Percentiles rank a stretch among this genome's conserved stretches.
Evolutionary conservation across 2,329 filamentous ascomycete species (phyloP).

Genomic region (Trichoderma hamatum): DNA sequence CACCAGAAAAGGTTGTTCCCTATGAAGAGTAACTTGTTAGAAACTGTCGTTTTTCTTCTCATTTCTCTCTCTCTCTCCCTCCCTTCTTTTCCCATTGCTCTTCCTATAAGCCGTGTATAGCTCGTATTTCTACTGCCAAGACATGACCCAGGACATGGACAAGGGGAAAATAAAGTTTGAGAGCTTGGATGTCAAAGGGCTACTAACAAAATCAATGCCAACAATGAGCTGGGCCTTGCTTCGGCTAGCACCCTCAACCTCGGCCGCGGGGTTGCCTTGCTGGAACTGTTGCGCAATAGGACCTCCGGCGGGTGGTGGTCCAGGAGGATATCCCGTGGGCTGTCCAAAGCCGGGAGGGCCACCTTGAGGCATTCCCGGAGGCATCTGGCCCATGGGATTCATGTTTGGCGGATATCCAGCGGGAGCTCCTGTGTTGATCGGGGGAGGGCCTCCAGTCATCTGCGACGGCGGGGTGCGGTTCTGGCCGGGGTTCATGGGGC

Average conservation of each 20-base stretch:
- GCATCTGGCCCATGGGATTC: conserved; percentile 47
- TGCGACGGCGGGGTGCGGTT: conserved; percentile 61
- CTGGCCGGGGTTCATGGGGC: conserved; percentile 53
- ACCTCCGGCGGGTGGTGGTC: conserved; percentile 43
- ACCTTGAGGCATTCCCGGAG: conserved; percentile 40
- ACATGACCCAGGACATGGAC: background rate
- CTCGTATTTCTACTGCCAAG: background rate
- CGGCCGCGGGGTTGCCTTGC: conserved; percentile 58
- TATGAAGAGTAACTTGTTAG: conserved; percentile 41
- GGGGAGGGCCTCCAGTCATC: conserved; percentile 66
- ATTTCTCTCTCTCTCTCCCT: background rate
- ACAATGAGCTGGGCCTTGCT: conserved; percentile 98
- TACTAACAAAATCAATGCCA: conserved; percentile 92
- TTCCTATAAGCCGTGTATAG: background rate
- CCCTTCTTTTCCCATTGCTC: background rate
- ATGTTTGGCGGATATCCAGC: conserved; percentile 64
- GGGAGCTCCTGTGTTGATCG: conserved; percentile 67
- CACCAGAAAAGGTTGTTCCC: conserved; percentile 97
- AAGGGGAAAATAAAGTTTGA: background rate
- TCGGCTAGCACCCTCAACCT: conserved; percentile 84
- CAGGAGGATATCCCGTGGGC: conserved; percentile 52
- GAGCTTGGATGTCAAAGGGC: background rate
- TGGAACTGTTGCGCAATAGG: conserved; percentile 49
- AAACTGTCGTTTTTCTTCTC: background rate
- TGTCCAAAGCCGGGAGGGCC: conserved; percentile 40